Conservation (phyloP, 1,139 yeast species). For the Pichia sp. region DNA sequence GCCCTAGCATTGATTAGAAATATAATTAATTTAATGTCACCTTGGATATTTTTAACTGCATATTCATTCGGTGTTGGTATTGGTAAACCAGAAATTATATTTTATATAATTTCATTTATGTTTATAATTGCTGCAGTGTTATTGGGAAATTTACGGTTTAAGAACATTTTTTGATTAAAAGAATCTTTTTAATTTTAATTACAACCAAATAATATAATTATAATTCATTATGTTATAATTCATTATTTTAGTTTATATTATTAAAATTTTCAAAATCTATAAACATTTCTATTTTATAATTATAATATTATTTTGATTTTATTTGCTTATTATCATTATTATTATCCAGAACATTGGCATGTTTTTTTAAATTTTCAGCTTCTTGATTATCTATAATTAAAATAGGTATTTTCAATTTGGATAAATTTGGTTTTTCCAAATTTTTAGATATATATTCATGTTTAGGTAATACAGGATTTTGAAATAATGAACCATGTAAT, state of each 20-base stretch:
- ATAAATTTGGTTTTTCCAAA: no score
- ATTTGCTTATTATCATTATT: no score
- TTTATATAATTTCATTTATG: conserved; percentile 9
- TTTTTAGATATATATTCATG: no score
- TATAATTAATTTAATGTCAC: conserved; percentile 34
- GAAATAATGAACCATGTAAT: conserved; percentile 11
- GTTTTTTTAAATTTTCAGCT: conserved; percentile 21
- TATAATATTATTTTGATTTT: no score
- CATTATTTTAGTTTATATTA: no score
- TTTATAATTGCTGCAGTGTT: conserved; percentile 4
- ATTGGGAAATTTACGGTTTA: conserved; percentile 10
- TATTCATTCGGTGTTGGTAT: conserved; percentile 26
- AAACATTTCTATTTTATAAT: no score
- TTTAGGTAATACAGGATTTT: not conserved
- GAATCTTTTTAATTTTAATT: no score
- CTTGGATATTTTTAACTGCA: conserved; percentile 35
- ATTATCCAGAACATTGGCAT: conserved; percentile 6
- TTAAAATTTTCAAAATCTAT: no score
- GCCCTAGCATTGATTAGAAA: conserved; percentile 44
- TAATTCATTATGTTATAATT: no score
- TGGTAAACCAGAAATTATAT: conserved; percentile 11
- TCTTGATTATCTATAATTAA: conserved; percentile 25
- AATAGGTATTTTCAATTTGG: conserved; percentile 20
- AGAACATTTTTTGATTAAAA: not conserved
- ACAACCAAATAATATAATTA: no score